Base-by-base conservation (phyloP, 257 asterid species). In the Leonotis leonurus region DNA sequence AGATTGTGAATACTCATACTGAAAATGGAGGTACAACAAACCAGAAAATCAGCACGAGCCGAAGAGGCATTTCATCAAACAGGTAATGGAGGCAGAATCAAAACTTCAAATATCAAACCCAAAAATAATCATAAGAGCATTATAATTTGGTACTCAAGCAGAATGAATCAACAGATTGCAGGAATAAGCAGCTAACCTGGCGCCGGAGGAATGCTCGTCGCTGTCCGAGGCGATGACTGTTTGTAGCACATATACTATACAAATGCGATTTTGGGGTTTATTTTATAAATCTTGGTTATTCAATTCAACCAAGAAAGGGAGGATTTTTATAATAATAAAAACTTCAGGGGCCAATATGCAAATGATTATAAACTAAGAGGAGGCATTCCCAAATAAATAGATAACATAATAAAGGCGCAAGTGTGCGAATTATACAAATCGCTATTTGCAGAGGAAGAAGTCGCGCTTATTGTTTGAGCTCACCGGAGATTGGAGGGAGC, bases 1-100 rank as follows among this genome's bases (percentile, higher is more conserved):
- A 82, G 62, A 61, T 69, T 68, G 59, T 64, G 85, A 67, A 81
- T 59, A 60, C 81, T 82, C 87, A 77, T 83, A 25, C 10, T 52
- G 7, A 24, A 6, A 46, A 65, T 18, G 21, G 50, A 51, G 33
- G 43, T 33, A 11, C 45, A 13, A 40, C 36, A 61, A 55, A 76
- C 80, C 70, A 36, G 12, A 30, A 18, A 22, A 69, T 58, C 18
- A 70, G 62, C 58, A 71, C 8, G 36, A 66, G 48, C 16, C 48
- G 32, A 9, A 65, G 54, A 55, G 59, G 39, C 61, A 60, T 69
- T 51, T 69, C 4, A 54, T 68, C 75, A 61, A 72, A 68, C 75
- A 60, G 29, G 68, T 72, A n/a, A 11, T 0, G 36, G 14, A 26
- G 20, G 22, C 18, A 70, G 29, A 52, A 26, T 6, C 40, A 48